Conservation (phyloP, 2,329 filamentous ascomycete species). For the Fusarium brachygibbosum region DNA sequence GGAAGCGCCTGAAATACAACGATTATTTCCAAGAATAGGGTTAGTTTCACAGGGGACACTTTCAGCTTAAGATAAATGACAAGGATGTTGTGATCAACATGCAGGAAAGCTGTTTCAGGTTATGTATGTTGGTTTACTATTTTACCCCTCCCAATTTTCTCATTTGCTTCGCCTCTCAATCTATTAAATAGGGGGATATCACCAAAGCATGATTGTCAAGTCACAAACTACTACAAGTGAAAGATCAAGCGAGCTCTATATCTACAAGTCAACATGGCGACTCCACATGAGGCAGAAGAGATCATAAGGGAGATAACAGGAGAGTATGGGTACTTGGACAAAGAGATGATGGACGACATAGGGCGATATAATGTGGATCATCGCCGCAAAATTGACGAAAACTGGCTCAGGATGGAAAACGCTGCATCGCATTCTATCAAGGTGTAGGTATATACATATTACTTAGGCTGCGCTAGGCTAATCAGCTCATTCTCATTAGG, state of each 20-base stretch:
- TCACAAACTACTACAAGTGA: background rate
- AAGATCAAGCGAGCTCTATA: background rate
- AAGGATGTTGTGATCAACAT: background rate
- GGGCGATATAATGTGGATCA: slow-evolving; percentile 26
- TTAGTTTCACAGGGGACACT: background rate
- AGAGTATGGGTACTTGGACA: slow-evolving; percentile 24
- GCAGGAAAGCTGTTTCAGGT: background rate
- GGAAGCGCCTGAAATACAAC: background rate
- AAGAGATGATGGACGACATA: slow-evolving; percentile 40
- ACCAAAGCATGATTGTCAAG: background rate
- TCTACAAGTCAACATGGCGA: slow-evolving; percentile 21
- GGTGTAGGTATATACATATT: slow-evolving; percentile 4
- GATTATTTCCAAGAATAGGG: background rate
- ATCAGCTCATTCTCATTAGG: background rate
- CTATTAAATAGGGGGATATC: background rate
- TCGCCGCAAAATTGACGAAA: slow-evolving; percentile 36
- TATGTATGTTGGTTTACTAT: background rate
- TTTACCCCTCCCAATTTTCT: background rate
- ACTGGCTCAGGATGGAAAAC: slow-evolving; percentile 34
- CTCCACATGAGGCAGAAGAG: slow-evolving; percentile 22
- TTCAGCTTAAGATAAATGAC: background rate
- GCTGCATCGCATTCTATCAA: slow-evolving; percentile 33
- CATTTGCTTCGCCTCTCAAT: background rate
- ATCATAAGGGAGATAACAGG: slow-evolving; percentile 28
- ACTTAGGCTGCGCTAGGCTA: background rate